A percentile compares a stretch with the other conserved stretches of the same genome.
Conservation (phyloP, 768 basidiomycete genomes). For the Tylopilus sp. region DNA sequence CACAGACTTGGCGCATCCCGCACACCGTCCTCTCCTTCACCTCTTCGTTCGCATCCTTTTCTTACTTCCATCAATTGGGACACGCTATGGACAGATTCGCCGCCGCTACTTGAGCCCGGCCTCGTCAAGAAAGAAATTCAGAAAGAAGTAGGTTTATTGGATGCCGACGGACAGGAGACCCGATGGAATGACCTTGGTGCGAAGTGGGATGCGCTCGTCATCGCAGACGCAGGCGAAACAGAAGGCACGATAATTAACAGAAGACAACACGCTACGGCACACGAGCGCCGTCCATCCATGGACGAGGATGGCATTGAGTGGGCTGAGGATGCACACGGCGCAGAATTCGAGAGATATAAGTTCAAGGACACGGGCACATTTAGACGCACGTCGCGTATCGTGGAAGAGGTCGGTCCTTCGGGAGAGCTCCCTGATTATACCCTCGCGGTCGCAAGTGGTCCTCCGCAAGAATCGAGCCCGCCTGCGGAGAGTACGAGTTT, state of each 20-base stretch:
- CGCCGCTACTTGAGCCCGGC: constrained; percentile 58
- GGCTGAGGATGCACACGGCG: constrained; percentile 46
- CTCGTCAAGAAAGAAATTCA: constrained; percentile 46
- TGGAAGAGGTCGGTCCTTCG: constrained; percentile 42
- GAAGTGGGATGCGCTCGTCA: constrained; percentile 50
- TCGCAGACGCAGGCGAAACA: constrained; percentile 14
- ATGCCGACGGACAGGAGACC: constrained; percentile 28
- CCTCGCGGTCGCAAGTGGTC: background rate
- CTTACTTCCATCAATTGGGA: constrained; percentile 59
- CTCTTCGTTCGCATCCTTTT: constrained; percentile 60
- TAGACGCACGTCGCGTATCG: constrained; percentile 23
- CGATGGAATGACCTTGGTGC: constrained; percentile 54
- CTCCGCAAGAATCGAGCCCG: background rate
- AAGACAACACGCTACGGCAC: background rate
- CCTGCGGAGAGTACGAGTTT: background rate
- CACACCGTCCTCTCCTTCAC: constrained; percentile 35
- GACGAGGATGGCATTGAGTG: constrained; percentile 46
- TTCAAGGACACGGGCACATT: constrained; percentile 9
- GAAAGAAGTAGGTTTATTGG: constrained; percentile 6
- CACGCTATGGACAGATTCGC: constrained; percentile 60
- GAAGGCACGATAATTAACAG: constrained; percentile 5
- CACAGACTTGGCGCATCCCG: constrained; percentile 57
- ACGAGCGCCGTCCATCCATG: background rate
- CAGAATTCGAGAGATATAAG: constrained; percentile 27
- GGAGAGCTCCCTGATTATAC: constrained; percentile 39